Percentiles rank a stretch among this genome's conserved stretches.
Evolutionary conservation across 495 filamentous ascomycete genomes (phyloP).

Genomic region (Podospora fimiseda): DNA sequence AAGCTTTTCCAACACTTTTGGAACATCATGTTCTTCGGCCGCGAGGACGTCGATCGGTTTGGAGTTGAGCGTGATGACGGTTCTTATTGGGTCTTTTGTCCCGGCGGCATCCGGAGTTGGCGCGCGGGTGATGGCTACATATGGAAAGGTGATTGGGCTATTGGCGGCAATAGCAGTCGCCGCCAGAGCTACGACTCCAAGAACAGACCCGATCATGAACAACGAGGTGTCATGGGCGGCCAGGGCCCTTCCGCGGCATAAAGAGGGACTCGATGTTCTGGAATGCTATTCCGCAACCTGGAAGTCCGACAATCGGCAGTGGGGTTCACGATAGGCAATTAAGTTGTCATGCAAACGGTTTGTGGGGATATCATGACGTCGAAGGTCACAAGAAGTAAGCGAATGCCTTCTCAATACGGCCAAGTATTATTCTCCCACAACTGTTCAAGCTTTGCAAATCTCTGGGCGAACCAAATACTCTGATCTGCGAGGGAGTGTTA

Average conservation of each 20-base stretch:
- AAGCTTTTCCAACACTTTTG: constrained; percentile 15
- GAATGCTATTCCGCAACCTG: neutral
- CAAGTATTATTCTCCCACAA: neutral
- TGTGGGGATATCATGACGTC: neutral
- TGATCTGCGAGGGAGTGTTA: neutral
- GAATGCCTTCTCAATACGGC: neutral
- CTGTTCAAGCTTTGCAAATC: neutral
- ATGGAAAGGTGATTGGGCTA: neutral
- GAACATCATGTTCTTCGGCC: constrained; percentile 11
- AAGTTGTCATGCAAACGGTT: neutral
- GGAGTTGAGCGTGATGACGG: constrained; percentile 13
- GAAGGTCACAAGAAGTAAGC: neutral
- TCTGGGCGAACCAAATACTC: neutral
- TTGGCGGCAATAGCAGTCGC: neutral
- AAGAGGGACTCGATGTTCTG: neutral
- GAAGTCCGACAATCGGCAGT: neutral
- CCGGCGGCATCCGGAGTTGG: neutral
- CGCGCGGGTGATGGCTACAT: neutral
- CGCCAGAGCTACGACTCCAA: neutral
- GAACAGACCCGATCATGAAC: neutral
- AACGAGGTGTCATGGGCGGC: neutral
- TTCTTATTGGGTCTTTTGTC: constrained; percentile 8
- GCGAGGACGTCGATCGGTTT: constrained; percentile 16
- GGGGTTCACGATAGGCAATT: neutral
- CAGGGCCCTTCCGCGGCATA: neutral